Percentiles rank a stretch among this genome's conserved stretches.
Conservation (phyloP, 306 rosid genomes). For the Acmispon strigosus region DNA sequence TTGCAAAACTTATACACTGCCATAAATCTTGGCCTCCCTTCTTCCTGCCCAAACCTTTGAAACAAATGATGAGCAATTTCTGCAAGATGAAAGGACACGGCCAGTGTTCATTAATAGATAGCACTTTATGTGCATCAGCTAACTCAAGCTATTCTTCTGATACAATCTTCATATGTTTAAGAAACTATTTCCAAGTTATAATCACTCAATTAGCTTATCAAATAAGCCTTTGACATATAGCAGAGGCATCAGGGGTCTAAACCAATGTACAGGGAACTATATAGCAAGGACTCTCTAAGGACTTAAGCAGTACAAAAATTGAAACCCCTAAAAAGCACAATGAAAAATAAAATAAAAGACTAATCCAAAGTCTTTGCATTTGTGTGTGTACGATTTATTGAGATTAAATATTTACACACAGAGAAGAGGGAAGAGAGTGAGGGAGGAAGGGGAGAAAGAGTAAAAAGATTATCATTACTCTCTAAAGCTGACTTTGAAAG, state of each 20-base stretch:
- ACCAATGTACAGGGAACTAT: background rate
- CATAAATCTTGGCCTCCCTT: background rate
- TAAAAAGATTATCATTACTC: conserved; percentile 37
- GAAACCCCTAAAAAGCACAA: background rate
- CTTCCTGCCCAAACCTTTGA: background rate
- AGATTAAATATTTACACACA: background rate
- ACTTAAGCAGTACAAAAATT: background rate
- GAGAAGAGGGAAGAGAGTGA: background rate
- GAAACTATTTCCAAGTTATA: background rate
- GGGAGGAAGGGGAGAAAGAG: background rate
- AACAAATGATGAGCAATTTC: background rate
- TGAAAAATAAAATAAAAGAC: background rate
- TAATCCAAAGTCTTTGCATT: background rate
- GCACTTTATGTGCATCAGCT: too few species aligned
- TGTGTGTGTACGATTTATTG: background rate
- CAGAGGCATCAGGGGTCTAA: background rate
- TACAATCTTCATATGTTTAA: background rate
- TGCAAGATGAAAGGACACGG: background rate
- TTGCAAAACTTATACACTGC: background rate
- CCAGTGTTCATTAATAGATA: background rate
- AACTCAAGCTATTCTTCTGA: background rate
- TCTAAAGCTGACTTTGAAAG: conserved; percentile 96
- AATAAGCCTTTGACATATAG: background rate
- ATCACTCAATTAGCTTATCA: background rate
- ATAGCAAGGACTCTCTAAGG: background rate